Conservation (phyloP, 1,284 basidiomycete species). For the Caloboletus firmus region DNA sequence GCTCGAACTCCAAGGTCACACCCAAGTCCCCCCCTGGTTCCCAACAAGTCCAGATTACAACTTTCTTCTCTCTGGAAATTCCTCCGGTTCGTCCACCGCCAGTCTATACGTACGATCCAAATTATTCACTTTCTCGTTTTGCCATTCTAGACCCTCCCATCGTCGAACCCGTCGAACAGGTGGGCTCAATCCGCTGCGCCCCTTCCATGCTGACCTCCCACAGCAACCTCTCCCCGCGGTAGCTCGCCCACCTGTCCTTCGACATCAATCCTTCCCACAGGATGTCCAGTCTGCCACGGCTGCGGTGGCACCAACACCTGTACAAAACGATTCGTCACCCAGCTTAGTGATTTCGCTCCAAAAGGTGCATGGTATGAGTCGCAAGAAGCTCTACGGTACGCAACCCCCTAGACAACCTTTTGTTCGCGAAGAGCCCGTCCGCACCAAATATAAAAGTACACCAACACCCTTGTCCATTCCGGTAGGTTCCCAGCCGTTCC, state of each 20-base stretch:
- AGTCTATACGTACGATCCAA: background rate
- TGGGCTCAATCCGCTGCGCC: background rate
- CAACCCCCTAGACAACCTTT: constrained; percentile 51
- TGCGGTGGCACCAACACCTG: background rate
- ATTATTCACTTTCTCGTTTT: background rate
- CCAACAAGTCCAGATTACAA: constrained; percentile 35
- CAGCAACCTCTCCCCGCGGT: constrained; percentile 18
- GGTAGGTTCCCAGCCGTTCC: constrained; percentile 33
- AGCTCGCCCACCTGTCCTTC: constrained; percentile 27
- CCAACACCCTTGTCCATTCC: constrained; percentile 35
- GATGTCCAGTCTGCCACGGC: constrained; percentile 24
- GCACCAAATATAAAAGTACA: constrained; percentile 33
- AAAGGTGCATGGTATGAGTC: constrained; percentile 58
- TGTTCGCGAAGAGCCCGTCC: constrained; percentile 46
- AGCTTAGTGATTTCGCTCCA: constrained; percentile 56
- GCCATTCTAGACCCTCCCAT: constrained; percentile 1
- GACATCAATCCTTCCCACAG: constrained; percentile 34
- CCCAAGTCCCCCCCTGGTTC: constrained; percentile 41
- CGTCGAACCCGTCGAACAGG: constrained; percentile 16
- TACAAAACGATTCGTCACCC: constrained; percentile 26
- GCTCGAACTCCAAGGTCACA: constrained; percentile 44
- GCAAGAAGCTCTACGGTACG: constrained; percentile 60
- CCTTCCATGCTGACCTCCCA: constrained; percentile 14
- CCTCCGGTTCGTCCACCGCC: constrained; percentile 7
- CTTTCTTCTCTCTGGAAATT: constrained; percentile 38